Evolutionary conservation across 2,329 filamentous ascomycete species (phyloP), one percentile per base, ranked within the genome.

Genomic region (Botrytis hyacinthi): DNA sequence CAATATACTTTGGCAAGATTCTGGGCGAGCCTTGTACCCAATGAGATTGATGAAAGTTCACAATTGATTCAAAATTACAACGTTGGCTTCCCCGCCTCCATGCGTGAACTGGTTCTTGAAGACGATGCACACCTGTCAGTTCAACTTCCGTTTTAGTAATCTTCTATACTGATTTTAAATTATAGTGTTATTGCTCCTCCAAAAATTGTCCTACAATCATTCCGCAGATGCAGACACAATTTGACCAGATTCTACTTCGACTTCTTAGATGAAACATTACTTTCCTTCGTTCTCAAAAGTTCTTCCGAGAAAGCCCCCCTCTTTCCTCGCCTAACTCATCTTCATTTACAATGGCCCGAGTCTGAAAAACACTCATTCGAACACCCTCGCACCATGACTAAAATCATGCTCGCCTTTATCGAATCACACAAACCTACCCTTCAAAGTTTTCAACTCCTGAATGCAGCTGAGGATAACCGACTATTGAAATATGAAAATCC

Each of bases 371-470:
- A 73, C n/a, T 67, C 70, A 9, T 73, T 67, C 3, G 60, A 63
- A 10, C 76, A 79, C 60, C 62, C 60, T 32, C 75, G 77, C 20
- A 40, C 71, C 22, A 40, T 79, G 9, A 73, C 59, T 5, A 74
- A 76, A 68, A 72, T 68, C 4, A 62, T 78, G 22, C 76, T 78
- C 37, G 73, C 73, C n/a, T 69, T 70, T 20, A n/a, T 73, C 16
- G 48, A 73, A 48, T 59, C 40, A n/a, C 71, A 73, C 57, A 59
- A 42, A 51, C 14, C 66, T 42, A 12, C 72, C 60, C 40, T 79
- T 76, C 66, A 65, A 32, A 57, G 60, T 26, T 69, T 75, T 70
- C 62, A 76, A 62, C 35, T 73, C 42, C 66, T 73, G 6, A 73
- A 73, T 51, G 71, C 71, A 63, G 71, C 71, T 9, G 71, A 73